Base-by-base conservation (phyloP, 139 green algal genomes). In the Tetradesmus obliquus region DNA sequence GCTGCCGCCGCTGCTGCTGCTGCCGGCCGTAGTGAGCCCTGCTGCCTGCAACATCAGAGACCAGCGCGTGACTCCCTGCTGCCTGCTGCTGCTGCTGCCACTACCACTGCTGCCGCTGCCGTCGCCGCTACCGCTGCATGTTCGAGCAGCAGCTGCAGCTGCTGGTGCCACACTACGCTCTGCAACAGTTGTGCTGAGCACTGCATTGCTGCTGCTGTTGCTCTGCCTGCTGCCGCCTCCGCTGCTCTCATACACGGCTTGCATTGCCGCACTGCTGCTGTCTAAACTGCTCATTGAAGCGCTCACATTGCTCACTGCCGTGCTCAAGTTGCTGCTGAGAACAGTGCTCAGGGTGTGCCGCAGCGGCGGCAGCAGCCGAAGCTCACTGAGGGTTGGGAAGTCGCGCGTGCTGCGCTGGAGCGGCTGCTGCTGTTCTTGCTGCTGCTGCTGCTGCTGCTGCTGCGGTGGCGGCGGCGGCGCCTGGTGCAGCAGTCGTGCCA, bases 321-420 rank as follows among this genome's bases (percentile, higher is more conserved):
- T 76, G 66, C 66, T 76, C 15, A 76, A 13, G 17, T 86, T 86
- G 82, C 54, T 87, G 82, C 55, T 87, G 82, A 72, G 15, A 71
- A 72, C 54, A 3, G 54, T 87, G 55, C 82, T 87, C 13, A 72
- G 55, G 17, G 82, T 87, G 13, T 87, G 82, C 6, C 55, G 82
- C 55, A 51, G 53, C n/a, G n/a, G 74, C 58, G 79, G 32, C 79
- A 84, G 32, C 79, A 84, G 79, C 79, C 17, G 79, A 45, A 84
- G 10, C 45, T 51, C 32, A 58, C 55, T 87, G 3, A 24, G 17
- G 1, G 66, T 76, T 12, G 66, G 66, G 2, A 76, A 19, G 5
- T 76, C 8, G 12, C 66, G 17, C n/a, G 66, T 19, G 66, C 12
- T 24, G 66, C 5, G 66, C n/a, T 76, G 17, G 7, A 0, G 19